Evolutionary conservation across 257 asterid genomes (phyloP).

Genomic region (Paulownia fortunei): DNA sequence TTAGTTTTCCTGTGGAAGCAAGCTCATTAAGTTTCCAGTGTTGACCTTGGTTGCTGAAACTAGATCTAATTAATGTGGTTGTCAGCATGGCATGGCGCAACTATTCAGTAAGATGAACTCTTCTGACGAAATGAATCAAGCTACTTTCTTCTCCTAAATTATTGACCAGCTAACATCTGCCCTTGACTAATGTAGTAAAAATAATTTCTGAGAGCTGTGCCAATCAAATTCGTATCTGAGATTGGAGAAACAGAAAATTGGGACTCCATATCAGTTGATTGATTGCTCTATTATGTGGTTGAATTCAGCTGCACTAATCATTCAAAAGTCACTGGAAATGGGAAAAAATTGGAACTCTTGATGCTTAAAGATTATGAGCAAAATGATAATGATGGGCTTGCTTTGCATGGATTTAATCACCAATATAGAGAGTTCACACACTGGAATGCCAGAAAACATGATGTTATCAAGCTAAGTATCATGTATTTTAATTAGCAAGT

Average conservation of each 20-base stretch:
- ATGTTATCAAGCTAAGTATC: not conserved
- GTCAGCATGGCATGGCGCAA: slow-evolving; percentile 17
- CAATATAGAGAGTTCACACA: not conserved
- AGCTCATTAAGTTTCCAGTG: slow-evolving; percentile 14
- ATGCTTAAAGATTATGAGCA: not conserved
- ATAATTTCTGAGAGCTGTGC: slow-evolving; percentile 22
- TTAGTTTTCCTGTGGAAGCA: slow-evolving; percentile 27
- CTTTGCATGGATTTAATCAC: slow-evolving; percentile 4
- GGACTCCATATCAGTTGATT: not conserved
- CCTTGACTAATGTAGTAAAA: slow-evolving; percentile 8
- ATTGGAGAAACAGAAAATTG: slow-evolving; percentile 9
- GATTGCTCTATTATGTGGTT: not conserved
- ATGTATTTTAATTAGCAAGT: not conserved
- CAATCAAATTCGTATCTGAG: slow-evolving; percentile 17
- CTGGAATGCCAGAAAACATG: slow-evolving; percentile 11
- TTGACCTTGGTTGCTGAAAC: slow-evolving; percentile 19
- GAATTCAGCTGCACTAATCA: slow-evolving; percentile 4
- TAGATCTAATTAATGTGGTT: slow-evolving; percentile 21
- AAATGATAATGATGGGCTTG: slow-evolving; percentile 4
- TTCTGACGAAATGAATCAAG: slow-evolving; percentile 7
- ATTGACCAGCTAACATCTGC: slow-evolving; percentile 5
- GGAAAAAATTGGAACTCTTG: slow-evolving; percentile 6
- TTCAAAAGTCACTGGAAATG: slow-evolving; percentile 13
- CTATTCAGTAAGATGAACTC: slow-evolving; percentile 25
- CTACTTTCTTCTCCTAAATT: not conserved